Evolutionary conservation across 768 basidiomycete species (phyloP).

Genomic region (Holtermannia corniformis): DNA sequence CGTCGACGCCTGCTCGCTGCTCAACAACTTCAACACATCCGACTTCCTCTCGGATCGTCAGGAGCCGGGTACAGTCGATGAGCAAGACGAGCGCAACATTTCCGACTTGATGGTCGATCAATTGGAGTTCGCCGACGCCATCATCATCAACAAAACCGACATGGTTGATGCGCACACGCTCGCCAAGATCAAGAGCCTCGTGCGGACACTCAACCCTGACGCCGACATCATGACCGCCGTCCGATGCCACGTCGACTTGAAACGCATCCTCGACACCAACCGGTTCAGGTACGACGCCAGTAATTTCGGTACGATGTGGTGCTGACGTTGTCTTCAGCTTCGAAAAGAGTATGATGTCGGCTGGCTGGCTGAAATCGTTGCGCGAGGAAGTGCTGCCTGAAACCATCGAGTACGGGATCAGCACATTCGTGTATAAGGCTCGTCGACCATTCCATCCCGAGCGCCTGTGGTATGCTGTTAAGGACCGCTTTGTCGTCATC

Average conservation of each 20-base stretch:
- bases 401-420: constrained; percentile 26
- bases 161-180: constrained; percentile 18
- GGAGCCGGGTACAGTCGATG: constrained; percentile 25
- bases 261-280: constrained; percentile 35
- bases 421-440: constrained; percentile 37
- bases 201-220: constrained; percentile 36
- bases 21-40: constrained; percentile 34
- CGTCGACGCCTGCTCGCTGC: constrained; percentile 33
- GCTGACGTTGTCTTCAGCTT: constrained; percentile 13
- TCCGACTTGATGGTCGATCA: constrained; percentile 38
- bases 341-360: constrained; percentile 28
- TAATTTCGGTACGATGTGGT: background rate
- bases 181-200: constrained; percentile 20
- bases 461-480: constrained; percentile 37
- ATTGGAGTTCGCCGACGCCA: constrained; percentile 41
- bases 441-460: constrained; percentile 40
- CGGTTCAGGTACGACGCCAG: constrained; percentile 11
- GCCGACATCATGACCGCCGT: constrained; percentile 11
- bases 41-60: constrained; percentile 40
- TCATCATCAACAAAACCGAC: constrained; percentile 40
- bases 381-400: constrained; percentile 24
- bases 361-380: constrained; percentile 39
- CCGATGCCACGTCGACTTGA: constrained; percentile 23
- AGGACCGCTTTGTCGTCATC: constrained; percentile 35
- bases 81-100: constrained; percentile 40